Percentiles rank a stretch among this genome's conserved stretches.
These are phyloP conservation scores for Ceratocystis eucalypticola DNA, from an alignment of 2,329 filamentous ascomycete species.

Conservation along the genomic window DNA sequence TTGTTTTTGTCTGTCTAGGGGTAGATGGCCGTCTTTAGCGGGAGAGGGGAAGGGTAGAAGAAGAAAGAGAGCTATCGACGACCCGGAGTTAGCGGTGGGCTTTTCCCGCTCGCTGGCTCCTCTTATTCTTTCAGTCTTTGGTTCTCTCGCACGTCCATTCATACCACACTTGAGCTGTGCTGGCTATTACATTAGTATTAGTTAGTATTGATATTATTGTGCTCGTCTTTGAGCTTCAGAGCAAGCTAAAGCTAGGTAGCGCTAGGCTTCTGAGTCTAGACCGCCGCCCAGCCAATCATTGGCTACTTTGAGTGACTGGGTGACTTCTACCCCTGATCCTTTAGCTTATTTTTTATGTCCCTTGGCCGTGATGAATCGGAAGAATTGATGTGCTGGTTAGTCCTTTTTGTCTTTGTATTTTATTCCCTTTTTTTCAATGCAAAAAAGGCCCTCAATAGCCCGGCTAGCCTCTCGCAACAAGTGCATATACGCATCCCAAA, in stretches of 20 bases:
- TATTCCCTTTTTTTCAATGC: background rate
- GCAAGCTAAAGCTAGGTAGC: background rate
- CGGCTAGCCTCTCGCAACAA: no score
- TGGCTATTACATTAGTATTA: no score
- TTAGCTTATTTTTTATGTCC: conserved; percentile 2
- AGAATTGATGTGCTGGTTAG: background rate
- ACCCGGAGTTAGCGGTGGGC: background rate
- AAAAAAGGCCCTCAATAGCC: background rate
- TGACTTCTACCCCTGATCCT: background rate
- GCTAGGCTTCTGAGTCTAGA: background rate
- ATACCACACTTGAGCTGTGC: no score
- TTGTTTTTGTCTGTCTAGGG: background rate
- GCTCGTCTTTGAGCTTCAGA: no score
- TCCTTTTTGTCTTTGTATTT: background rate
- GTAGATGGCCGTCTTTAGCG: no score
- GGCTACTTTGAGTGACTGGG: background rate
- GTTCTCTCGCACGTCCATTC: background rate
- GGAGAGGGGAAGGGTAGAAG: no score
- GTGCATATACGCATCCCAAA: background rate
- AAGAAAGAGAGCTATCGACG: background rate
- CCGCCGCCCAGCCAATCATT: background rate
- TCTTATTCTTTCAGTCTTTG: background rate
- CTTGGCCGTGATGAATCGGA: background rate
- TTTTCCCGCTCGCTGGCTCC: background rate
- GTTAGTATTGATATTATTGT: no score